Percentiles rank a stretch among this genome's conserved stretches.
Evolutionary conservation across 805 yeast species (phyloP).

Genomic region (Suhomyces faveliae): DNA sequence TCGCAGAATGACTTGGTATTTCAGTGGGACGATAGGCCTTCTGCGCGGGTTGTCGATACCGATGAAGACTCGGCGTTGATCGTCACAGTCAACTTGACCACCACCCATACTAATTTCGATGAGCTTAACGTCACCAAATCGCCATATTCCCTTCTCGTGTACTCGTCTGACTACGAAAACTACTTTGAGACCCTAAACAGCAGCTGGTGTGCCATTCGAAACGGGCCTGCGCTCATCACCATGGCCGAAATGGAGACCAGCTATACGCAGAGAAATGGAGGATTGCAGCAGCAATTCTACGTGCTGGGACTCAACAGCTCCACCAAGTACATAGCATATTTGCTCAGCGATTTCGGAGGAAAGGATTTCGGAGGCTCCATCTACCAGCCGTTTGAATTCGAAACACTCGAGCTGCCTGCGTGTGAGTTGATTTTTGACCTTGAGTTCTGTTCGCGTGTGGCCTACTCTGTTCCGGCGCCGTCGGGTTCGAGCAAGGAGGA

Average conservation of each 20-base stretch:
- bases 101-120: slow-evolving; percentile 1
- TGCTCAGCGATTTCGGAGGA: slow-evolving; percentile 50
- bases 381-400: slow-evolving; percentile 55
- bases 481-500: slow-evolving; percentile 13
- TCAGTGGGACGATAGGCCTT: slow-evolving; percentile 63
- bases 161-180: slow-evolving; percentile 37
- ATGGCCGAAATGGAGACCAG: slow-evolving; percentile 23
- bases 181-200: slow-evolving; percentile 41
- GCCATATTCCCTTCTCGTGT: slow-evolving; percentile 46
- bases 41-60: slow-evolving; percentile 62
- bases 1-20: slow-evolving; percentile 61
- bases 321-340: slow-evolving; percentile 61
- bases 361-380: slow-evolving; percentile 60
- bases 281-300: slow-evolving; percentile 59
- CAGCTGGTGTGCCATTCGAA: slow-evolving; percentile 72
- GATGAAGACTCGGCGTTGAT: slow-evolving; percentile 68
- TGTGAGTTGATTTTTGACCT: slow-evolving; percentile 76
- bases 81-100: slow-evolving; percentile 53
- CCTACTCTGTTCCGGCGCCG: slow-evolving; percentile 77
- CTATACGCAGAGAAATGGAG: slow-evolving; percentile 47
- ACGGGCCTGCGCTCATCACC: slow-evolving; percentile 44
- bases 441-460: slow-evolving; percentile 76
- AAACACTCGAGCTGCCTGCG: slow-evolving; percentile 50
- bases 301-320: slow-evolving; percentile 59
- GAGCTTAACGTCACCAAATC: slow-evolving; percentile 24